Conservation (phyloP, 2,329 filamentous ascomycete genomes). For the Gnomoniopsis smithogilvyi region DNA sequence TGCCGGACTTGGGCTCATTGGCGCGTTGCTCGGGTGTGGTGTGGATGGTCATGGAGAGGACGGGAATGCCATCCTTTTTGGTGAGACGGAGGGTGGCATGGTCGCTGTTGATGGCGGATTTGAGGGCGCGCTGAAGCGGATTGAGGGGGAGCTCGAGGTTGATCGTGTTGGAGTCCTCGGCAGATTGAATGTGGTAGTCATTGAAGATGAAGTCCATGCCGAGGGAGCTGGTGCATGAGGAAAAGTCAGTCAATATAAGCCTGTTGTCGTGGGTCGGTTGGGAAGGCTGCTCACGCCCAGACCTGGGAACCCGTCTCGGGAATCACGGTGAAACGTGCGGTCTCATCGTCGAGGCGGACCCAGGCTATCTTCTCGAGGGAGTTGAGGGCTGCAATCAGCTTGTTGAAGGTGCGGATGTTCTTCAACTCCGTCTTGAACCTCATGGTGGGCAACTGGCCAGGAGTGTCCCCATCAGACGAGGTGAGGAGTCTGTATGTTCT, state of each 20-base stretch:
- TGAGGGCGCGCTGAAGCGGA: constrained; percentile 85
- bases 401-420: constrained; percentile 65
- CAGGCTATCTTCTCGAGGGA: constrained; percentile 80
- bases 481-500: background rate
- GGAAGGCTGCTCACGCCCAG: constrained; percentile 68
- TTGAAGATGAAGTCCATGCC: constrained; percentile 83
- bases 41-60: constrained; percentile 86
- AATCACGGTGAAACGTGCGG: constrained; percentile 91
- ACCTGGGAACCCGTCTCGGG: constrained; percentile 94
- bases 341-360: constrained; percentile 83
- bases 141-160: constrained; percentile 93
- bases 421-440: constrained; percentile 64
- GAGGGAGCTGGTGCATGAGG: constrained; percentile 44
- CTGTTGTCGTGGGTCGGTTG: background rate
- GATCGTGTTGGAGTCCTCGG: constrained; percentile 79
- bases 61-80: constrained; percentile 83
- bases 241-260: background rate
- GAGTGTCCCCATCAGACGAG: background rate
- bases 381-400: constrained; percentile 61
- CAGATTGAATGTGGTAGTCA: constrained; percentile 80
- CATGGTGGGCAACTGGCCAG: constrained; percentile 41
- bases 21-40: constrained; percentile 61
- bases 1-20: constrained; percentile 18
- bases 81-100: constrained; percentile 85
- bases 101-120: constrained; percentile 77